Percentiles rank a stretch among this genome's conserved stretches.
phyloP scores from a whole-genome alignment of 495 filamentous ascomycete species.

The Tuber umbilicatum region DNA sequence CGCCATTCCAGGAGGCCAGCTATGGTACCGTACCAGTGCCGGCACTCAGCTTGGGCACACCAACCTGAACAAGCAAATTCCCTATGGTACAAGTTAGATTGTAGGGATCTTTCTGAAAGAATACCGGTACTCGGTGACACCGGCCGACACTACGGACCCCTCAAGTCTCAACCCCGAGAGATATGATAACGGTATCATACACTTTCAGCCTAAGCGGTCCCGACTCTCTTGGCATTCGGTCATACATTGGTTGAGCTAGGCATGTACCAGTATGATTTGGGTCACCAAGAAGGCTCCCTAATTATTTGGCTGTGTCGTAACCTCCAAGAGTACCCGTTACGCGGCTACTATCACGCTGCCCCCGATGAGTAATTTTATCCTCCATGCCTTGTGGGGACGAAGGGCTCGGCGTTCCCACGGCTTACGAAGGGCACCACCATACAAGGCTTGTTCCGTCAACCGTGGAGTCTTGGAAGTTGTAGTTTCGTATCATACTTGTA shows the following conservation, averaged over 20 bases:
- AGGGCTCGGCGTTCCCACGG: not conserved
- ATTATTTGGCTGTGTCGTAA: not conserved
- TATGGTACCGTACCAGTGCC: not conserved
- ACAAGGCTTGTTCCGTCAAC: not conserved
- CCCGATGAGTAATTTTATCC: not conserved
- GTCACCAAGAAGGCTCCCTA: not conserved
- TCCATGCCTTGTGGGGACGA: not conserved
- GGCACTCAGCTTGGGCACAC: not conserved
- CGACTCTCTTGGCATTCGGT: conserved; percentile 19
- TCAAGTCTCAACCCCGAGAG: conserved; percentile 1
- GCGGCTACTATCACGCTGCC: not conserved
- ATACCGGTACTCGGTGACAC: not conserved
- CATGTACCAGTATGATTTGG: not conserved
- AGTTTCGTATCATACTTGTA: no score
- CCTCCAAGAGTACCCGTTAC: not conserved
- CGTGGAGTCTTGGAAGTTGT: not conserved
- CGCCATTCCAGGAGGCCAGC: not conserved
- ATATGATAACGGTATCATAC: conserved; percentile 19
- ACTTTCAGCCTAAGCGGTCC: conserved; percentile 11
- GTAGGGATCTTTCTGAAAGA: not conserved
- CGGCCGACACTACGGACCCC: not conserved
- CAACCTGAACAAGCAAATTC: not conserved
- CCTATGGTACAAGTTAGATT: not conserved
- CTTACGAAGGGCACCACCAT: not conserved
- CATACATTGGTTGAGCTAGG: not conserved